phyloP scores from a whole-genome alignment of 495 filamentous ascomycete genomes.

The Talaromyces borbonicus region DNA sequence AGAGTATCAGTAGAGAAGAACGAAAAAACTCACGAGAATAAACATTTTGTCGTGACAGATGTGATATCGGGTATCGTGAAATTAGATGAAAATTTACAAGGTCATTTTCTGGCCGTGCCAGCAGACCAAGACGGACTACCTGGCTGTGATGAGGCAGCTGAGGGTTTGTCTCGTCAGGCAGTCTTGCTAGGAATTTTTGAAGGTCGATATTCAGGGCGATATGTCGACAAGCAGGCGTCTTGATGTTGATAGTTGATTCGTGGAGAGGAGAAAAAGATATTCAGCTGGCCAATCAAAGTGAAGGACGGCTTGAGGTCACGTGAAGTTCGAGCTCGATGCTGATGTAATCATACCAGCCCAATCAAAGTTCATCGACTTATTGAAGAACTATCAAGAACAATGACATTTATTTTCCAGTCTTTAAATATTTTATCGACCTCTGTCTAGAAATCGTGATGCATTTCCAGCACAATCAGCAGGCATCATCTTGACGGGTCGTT shows the following conservation, averaged over 20 bases:
- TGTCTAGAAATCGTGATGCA: too few species aligned
- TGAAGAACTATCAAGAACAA: too few species aligned
- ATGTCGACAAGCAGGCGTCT: background rate
- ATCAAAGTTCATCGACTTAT: background rate
- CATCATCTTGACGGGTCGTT: too few species aligned
- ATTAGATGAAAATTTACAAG: background rate
- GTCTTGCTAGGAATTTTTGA: too few species aligned
- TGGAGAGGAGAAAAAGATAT: background rate
- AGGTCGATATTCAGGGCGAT: background rate
- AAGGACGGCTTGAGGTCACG: too few species aligned
- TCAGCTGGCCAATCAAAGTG: background rate
- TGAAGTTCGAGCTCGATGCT: too few species aligned
- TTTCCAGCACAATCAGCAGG: too few species aligned
- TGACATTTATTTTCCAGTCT: too few species aligned
- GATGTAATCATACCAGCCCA: too few species aligned
- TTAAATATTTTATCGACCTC: too few species aligned
- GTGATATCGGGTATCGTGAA: background rate
- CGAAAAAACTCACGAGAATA: conserved; percentile 38
- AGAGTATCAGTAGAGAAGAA: background rate
- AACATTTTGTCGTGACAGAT: conserved; percentile 35
- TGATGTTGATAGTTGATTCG: background rate
- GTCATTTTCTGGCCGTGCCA: conserved; percentile 2
- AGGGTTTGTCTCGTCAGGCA: background rate
- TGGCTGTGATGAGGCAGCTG: background rate
- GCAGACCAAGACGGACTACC: background rate